Evolutionary conservation across 441 rosid genomes (phyloP).

Genomic region (Erodium moschatum): DNA sequence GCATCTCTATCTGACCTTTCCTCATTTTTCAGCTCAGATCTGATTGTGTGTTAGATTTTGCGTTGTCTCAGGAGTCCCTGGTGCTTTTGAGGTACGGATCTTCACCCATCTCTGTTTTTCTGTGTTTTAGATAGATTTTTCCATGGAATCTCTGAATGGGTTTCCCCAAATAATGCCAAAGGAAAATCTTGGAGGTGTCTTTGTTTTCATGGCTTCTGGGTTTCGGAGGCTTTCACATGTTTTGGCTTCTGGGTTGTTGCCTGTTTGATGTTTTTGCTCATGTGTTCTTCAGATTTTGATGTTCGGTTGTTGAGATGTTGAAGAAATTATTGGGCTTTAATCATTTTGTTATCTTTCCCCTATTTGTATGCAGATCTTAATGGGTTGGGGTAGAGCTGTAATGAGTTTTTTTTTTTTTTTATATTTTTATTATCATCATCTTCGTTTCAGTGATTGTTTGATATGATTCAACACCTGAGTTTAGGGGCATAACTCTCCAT

Average conservation of each 20-base stretch:
- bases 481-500: too few relatives aligned
- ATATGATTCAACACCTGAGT: too few relatives aligned
- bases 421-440: too few relatives aligned
- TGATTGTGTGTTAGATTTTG: not conserved
- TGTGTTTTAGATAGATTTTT: not conserved
- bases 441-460: not conserved
- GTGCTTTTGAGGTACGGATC: not conserved
- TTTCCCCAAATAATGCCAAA: not conserved
- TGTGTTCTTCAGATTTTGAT: not conserved
- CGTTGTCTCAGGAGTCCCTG: conserved; percentile 1
- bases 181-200: not conserved
- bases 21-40: too few relatives aligned
- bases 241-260: not conserved
- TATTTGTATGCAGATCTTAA: not conserved
- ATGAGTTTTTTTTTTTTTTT: too few relatives aligned
- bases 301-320: not conserved
- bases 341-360: not conserved
- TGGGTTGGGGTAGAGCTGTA: too few relatives aligned
- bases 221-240: not conserved
- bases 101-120: not conserved
- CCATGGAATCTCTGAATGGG: not conserved
- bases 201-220: too few relatives aligned
- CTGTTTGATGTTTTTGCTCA: too few relatives aligned
- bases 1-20: too few relatives aligned
- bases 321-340: not conserved